Evolutionary conservation across 2,329 filamentous ascomycete genomes (phyloP).

Genomic region (Coniochaeta pulveracea): DNA sequence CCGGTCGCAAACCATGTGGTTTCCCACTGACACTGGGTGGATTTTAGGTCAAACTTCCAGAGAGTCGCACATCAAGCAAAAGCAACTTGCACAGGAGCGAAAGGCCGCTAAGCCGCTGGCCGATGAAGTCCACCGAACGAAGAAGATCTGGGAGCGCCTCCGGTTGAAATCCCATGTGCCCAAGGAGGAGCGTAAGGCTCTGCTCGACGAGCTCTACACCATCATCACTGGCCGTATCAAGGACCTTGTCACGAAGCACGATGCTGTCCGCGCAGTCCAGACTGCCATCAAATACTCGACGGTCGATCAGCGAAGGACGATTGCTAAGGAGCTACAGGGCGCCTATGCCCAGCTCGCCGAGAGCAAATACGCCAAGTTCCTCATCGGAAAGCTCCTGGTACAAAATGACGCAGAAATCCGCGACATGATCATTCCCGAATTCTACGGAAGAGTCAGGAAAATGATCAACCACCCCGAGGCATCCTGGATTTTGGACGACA

Average conservation of each 20-base stretch:
- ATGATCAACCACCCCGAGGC: slow-evolving; percentile 94
- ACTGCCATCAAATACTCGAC: slow-evolving; percentile 95
- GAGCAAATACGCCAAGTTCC: slow-evolving; percentile 93
- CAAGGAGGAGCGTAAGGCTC: slow-evolving; percentile 72
- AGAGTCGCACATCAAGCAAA: slow-evolving; percentile 90
- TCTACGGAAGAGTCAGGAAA: slow-evolving; percentile 86
- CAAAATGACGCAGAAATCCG: slow-evolving; percentile 80
- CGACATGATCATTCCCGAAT: slow-evolving; percentile 83
- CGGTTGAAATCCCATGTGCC: slow-evolving; percentile 89
- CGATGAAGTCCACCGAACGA: slow-evolving; percentile 76
- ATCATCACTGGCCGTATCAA: slow-evolving; percentile 87
- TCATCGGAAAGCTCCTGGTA: slow-evolving; percentile 92
- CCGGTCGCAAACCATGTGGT: too few relatives aligned
- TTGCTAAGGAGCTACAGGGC: slow-evolving; percentile 76
- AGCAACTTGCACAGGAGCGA: slow-evolving; percentile 74
- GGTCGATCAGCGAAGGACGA: slow-evolving; percentile 70
- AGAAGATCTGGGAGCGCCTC: slow-evolving; percentile 94
- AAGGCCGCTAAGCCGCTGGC: slow-evolving; percentile 89
- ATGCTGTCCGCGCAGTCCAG: slow-evolving; percentile 91
- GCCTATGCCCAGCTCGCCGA: slow-evolving; percentile 78
- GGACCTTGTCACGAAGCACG: slow-evolving; percentile 97
- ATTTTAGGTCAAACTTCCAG: slow-evolving; percentile 55
- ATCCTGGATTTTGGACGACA: slow-evolving; percentile 95
- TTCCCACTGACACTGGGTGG: too few relatives aligned
- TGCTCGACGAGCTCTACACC: slow-evolving; percentile 80